Conservation (phyloP, 768 basidiomycete species). For the Trametes gibbosa region DNA sequence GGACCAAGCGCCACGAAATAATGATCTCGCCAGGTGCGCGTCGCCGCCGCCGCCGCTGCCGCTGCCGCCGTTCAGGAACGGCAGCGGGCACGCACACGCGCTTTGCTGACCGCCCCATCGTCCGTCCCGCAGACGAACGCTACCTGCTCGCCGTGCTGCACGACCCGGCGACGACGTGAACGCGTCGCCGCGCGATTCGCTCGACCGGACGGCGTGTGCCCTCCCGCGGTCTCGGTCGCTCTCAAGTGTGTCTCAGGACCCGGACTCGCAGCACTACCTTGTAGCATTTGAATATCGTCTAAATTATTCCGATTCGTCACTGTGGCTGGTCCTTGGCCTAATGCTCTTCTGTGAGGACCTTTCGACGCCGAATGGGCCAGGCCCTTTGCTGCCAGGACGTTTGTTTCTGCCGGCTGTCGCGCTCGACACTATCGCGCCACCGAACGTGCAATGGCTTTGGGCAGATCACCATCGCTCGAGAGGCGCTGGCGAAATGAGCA, state of each 20-base stretch:
- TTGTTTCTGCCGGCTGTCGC: background rate
- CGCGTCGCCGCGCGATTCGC: background rate
- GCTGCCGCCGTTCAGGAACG: constrained; percentile 7
- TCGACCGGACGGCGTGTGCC: background rate
- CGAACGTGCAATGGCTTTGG: background rate
- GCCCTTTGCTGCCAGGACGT: background rate
- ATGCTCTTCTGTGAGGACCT: background rate
- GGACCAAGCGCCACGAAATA: constrained; percentile 87
- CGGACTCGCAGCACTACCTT: background rate
- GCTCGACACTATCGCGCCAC: background rate
- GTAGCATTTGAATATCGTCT: constrained; percentile 17
- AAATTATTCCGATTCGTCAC: background rate
- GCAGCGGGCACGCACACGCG: background rate
- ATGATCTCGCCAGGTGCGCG: constrained; percentile 92
- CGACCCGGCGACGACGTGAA: constrained; percentile 55
- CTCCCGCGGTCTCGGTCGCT: background rate
- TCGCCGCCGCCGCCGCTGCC: too few species aligned
- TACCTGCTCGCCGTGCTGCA: constrained; percentile 84
- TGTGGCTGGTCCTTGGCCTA: background rate
- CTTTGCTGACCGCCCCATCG: constrained; percentile 1
- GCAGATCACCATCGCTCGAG: background rate
- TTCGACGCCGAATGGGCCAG: too few species aligned
- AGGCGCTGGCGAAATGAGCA: background rate
- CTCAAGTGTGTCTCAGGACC: constrained; percentile 10
- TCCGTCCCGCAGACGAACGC: constrained; percentile 54